Evolutionary conservation across 2,329 filamentous ascomycete species (phyloP), one percentile per base, ranked within the genome.

Genomic region (Clarireedia sp.): DNA sequence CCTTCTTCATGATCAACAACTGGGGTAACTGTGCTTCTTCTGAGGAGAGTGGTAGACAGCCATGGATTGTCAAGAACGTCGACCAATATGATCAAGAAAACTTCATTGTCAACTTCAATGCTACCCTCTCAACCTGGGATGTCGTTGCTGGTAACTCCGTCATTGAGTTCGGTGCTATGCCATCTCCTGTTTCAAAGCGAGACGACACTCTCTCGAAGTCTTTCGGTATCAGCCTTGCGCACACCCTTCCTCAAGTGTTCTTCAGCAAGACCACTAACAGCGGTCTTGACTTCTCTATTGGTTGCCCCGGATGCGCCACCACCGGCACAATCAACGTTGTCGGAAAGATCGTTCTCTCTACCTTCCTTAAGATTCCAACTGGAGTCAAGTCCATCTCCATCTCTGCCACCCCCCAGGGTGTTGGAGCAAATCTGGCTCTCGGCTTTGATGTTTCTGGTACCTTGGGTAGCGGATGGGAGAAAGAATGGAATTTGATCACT

Each of bases 1-100:
- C 54, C 23, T 56, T 56, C 16, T 41, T 56, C 37, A 33, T 56
- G 16, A 56, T 56, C 10, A 53, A 51, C 6, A 56, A 56, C 36
- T 56, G 50, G 40, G 49, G 48, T 14, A 14, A 44, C 12, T 56
- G 54, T 23, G 49, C 48, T 14, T 33, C 45, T 23, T 16, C 36
- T 2, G 43, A 41, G 3, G 49, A 38, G 24, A 48, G 36, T n/a
- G 50, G 48, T 21, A 53, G 54, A 41, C 48, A 56, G 19, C 54
- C 54, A 48, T 56, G 54, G 54, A 19, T 56, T 24, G 43, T 56
- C n/a, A 23, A 33, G 7, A 45, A 45, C 17, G 33, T 53, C 24
- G 48, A 53, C 26, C 33, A 23, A 12, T 54, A 54, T 44, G 50
- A 56, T 23, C n/a, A 51, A 8, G 40, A 51, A 37, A 56, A 47